Percentiles rank a stretch among this genome's conserved stretches.
phyloP scores from a whole-genome alignment of 305 asterid genomes.

The Fraxinus dipetala region DNA sequence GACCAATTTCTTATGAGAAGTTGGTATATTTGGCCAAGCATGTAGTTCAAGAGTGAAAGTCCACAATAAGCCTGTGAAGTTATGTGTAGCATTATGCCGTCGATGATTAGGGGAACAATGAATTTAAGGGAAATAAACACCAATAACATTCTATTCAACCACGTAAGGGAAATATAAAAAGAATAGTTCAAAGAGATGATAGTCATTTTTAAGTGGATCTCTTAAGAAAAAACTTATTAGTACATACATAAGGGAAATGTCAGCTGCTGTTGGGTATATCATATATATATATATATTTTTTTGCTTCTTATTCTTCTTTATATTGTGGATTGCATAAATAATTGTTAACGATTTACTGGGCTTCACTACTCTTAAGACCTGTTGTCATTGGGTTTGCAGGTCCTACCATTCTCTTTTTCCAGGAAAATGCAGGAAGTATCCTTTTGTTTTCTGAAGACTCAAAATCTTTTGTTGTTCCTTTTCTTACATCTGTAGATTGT shows the following conservation, averaged over 20 bases:
- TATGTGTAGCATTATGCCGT: background rate
- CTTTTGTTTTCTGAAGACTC: constrained; percentile 30
- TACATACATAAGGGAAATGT: background rate
- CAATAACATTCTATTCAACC: background rate
- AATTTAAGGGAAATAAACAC: background rate
- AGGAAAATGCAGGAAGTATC: constrained; percentile 99
- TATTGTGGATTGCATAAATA: background rate
- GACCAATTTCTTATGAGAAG: background rate
- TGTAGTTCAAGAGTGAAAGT: background rate
- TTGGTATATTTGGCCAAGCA: background rate
- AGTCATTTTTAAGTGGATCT: background rate
- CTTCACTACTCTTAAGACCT: constrained; percentile 2
- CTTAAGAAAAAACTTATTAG: background rate
- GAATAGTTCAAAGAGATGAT: background rate
- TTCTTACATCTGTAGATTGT: constrained; percentile 8
- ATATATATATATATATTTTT: background rate
- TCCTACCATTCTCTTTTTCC: constrained; percentile 94
- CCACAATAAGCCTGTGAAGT: background rate
- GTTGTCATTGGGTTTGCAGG: constrained; percentile 57
- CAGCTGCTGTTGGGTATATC: background rate
- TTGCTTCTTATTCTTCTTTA: background rate
- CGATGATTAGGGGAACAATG: background rate
- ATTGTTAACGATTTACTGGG: background rate
- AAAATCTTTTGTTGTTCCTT: background rate
- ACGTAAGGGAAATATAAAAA: background rate